These are phyloP conservation scores for Auxenochlorella pyrenoidosa DNA, from an alignment of 139 green algal genomes.

Conservation along the genomic window DNA sequence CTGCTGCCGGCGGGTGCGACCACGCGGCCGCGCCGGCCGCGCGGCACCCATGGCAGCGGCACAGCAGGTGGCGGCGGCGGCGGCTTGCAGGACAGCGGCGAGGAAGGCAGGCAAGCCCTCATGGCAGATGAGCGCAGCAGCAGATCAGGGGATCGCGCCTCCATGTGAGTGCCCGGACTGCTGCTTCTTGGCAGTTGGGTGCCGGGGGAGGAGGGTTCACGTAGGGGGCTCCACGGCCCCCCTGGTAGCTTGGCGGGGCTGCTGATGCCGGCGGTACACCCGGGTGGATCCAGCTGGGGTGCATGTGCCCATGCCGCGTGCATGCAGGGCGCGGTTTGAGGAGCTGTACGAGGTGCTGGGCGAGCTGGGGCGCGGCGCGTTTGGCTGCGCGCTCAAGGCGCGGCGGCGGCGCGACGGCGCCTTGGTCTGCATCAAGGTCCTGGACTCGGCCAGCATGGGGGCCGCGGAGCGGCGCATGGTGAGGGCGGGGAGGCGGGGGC, in stretches of 20 bases:
- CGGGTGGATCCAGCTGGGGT: no score
- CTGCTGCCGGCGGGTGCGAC: no score
- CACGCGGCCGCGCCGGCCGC: no score
- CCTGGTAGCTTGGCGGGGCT: no score
- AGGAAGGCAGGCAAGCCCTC: not conserved
- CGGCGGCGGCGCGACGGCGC: conserved; percentile 27
- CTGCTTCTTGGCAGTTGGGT: no score
- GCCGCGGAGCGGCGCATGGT: conserved; percentile 16
- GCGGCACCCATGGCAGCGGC: not conserved
- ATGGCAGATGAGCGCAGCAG: not conserved
- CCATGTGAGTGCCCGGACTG: not conserved
- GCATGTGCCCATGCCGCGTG: not conserved
- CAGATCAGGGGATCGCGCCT: not conserved
- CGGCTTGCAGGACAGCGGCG: not conserved
- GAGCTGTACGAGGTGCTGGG: conserved; percentile 48
- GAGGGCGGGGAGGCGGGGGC: not conserved
- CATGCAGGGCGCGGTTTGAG: not conserved
- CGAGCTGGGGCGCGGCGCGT: conserved; percentile 64
- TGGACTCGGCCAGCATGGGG: conserved; percentile 16
- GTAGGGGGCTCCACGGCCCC: no score
- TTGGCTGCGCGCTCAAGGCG: conserved; percentile 54
- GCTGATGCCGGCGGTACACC: no score
- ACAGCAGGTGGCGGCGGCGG: not conserved
- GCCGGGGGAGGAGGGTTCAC: not conserved
- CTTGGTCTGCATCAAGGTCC: conserved; percentile 25